A percentile compares a stretch with the other conserved stretches of the same genome.
These are phyloP conservation scores for Pythium brachiatum DNA, from an alignment of 352 stramenopile species.

Conservation along the genomic window DNA sequence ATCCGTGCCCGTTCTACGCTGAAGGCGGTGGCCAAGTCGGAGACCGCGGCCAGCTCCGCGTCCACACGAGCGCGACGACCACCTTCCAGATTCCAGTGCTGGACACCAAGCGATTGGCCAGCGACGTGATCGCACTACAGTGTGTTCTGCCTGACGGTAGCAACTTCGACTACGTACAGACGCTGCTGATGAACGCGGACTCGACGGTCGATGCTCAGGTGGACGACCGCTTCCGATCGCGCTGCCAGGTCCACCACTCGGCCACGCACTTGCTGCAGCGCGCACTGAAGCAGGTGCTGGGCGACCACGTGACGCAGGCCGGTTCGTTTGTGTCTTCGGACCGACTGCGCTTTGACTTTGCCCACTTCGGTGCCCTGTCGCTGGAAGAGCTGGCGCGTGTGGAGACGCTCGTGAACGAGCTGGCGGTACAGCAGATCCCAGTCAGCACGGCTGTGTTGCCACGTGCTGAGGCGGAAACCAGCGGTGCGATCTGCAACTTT, in stretches of 20 bases:
- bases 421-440: conserved; percentile 38
- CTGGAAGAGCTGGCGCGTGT: conserved; percentile 57
- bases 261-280: conserved; percentile 76
- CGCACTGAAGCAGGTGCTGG: conserved; percentile 63
- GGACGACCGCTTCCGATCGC: conserved; percentile 43
- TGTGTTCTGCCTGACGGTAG: conserved; percentile 36
- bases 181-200: conserved; percentile 13
- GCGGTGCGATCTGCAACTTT: conserved; percentile 76
- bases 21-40: conserved; percentile 78
- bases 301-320: conserved; percentile 69
- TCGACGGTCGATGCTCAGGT: conserved; percentile 41
- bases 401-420: conserved; percentile 53
- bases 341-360: conserved; percentile 80
- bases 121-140: conserved; percentile 43
- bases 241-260: conserved; percentile 69
- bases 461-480: conserved; percentile 49
- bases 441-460: conserved; percentile 46
- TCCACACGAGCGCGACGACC: not conserved
- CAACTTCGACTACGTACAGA: conserved; percentile 30
- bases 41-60: conserved; percentile 47
- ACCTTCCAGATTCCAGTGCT: conserved; percentile 28
- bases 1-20: conserved; percentile 72
- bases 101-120: conserved; percentile 43
- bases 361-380: conserved; percentile 70
- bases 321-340: conserved; percentile 63